A percentile compares a stretch with the other conserved stretches of the same genome.
Evolutionary conservation across 2,329 filamentous ascomycete species (phyloP).

Genomic region (Nemania abortiva): DNA sequence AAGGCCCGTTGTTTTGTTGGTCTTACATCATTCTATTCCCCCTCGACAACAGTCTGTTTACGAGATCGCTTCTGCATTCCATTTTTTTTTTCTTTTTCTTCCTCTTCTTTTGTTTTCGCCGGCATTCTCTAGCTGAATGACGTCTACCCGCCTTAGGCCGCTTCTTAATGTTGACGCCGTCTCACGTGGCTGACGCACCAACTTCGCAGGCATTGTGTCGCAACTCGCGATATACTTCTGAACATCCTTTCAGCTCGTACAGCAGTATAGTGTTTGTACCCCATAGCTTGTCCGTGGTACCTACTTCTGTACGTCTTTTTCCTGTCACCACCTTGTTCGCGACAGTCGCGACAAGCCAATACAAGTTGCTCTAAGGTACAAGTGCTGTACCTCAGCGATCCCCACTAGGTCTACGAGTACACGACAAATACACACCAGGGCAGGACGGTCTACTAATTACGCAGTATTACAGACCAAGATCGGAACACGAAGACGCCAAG

Average conservation of each 20-base stretch:
- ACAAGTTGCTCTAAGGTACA: constrained; percentile 27
- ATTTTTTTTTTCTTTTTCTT: constrained; percentile 11
- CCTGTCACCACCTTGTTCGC: constrained; percentile 31
- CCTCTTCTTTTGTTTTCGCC: not conserved
- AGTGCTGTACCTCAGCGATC: constrained; percentile 9
- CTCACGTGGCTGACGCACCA: constrained; percentile 37
- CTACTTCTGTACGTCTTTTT: constrained; percentile 22
- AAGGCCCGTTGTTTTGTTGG: constrained; percentile 27
- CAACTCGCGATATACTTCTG: constrained; percentile 29
- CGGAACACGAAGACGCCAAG: constrained; percentile 26
- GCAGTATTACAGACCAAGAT: constrained; percentile 11
- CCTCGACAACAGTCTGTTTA: constrained; percentile 15
- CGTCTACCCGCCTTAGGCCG: constrained; percentile 14
- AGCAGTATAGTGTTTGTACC: constrained; percentile 27
- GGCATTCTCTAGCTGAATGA: constrained; percentile 11
- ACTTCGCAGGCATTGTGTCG: constrained; percentile 34
- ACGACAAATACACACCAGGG: constrained; percentile 27
- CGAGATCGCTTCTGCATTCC: constrained; percentile 5
- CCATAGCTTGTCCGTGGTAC: constrained; percentile 34
- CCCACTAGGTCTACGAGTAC: constrained; percentile 36
- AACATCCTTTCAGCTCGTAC: constrained; percentile 36
- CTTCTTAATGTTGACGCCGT: constrained; percentile 27
- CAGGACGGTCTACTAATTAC: not conserved
- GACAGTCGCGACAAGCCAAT: constrained; percentile 13
- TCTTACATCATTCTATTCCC: constrained; percentile 38